phyloP scores from a whole-genome alignment of 352 stramenopile genomes.

The Discostella stelligera region DNA sequence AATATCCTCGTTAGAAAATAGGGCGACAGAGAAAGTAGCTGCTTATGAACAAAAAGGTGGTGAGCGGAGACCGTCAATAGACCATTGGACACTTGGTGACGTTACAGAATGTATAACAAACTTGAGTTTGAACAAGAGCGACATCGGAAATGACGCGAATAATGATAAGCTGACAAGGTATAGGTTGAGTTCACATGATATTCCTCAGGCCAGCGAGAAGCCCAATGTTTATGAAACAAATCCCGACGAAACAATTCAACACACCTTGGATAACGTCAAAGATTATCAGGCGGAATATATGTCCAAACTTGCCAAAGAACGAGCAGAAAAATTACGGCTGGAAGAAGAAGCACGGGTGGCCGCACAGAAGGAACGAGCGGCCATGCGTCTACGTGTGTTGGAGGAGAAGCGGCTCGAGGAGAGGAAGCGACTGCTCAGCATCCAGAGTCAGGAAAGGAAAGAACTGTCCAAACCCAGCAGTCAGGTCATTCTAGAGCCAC shows the following conservation, averaged over 20 bases:
- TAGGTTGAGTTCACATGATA: constrained; percentile 6
- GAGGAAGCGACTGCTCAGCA: constrained; percentile 28
- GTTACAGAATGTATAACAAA: constrained; percentile 1
- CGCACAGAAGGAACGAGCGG: constrained; percentile 55
- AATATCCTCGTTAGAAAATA: background rate
- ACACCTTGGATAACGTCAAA: constrained; percentile 13
- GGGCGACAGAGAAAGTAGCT: background rate
- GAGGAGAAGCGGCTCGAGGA: constrained; percentile 45
- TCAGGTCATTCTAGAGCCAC: constrained; percentile 46
- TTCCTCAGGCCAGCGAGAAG: constrained; percentile 17
- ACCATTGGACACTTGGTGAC: constrained; percentile 9
- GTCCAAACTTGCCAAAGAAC: constrained; percentile 64
- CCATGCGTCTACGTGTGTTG: constrained; percentile 44
- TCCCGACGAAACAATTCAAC: background rate
- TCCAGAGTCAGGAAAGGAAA: constrained; percentile 31
- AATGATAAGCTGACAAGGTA: background rate
- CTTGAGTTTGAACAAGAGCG: constrained; percentile 17
- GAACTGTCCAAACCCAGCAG: constrained; percentile 34
- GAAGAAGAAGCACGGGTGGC: constrained; percentile 65
- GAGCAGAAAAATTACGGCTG: constrained; percentile 43
- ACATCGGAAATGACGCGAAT: background rate
- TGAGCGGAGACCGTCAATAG: background rate
- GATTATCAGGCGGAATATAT: constrained; percentile 63
- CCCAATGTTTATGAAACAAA: constrained; percentile 11
- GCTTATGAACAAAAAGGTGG: background rate